A percentile compares a stretch with the other conserved stretches of the same genome.
Conservation (phyloP, 1,139 yeast genomes). For the Magnusiomyces paraingens region DNA sequence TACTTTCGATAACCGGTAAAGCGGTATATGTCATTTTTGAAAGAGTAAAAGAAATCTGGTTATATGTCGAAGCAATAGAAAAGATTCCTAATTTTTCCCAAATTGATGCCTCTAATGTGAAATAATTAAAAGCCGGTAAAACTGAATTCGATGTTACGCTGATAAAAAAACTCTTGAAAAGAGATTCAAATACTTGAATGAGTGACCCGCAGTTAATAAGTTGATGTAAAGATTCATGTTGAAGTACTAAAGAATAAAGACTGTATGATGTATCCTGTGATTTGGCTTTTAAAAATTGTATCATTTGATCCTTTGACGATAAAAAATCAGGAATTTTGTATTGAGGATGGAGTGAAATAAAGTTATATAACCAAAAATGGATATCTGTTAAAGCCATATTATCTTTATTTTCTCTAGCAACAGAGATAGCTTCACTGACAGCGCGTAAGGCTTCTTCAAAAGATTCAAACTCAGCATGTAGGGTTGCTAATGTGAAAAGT, state of each 20-base stretch:
- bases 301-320: slow-evolving; percentile 49
- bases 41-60: slow-evolving; percentile 16
- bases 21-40: slow-evolving; percentile 13
- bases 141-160: slow-evolving; percentile 36
- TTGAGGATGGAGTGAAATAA: slow-evolving; percentile 61
- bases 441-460: slow-evolving; percentile 70
- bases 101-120: slow-evolving; percentile 27
- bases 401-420: slow-evolving; percentile 83
- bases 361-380: slow-evolving; percentile 73
- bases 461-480: slow-evolving; percentile 72
- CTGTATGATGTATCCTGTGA: slow-evolving; percentile 47
- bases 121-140: slow-evolving; percentile 24
- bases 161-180: slow-evolving; percentile 49
- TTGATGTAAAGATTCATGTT: slow-evolving; percentile 50
- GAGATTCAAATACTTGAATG: slow-evolving; percentile 44
- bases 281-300: slow-evolving; percentile 55
- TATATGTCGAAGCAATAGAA: slow-evolving; percentile 20
- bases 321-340: slow-evolving; percentile 22
- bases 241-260: slow-evolving; percentile 53
- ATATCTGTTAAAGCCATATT: slow-evolving; percentile 64
- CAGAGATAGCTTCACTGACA: slow-evolving; percentile 80
- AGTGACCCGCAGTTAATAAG: slow-evolving; percentile 48
- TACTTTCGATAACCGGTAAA: slow-evolving; percentile 16
- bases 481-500: slow-evolving; percentile 64
- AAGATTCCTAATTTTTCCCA: slow-evolving; percentile 27